Evolutionary conservation across 345 rosid species (phyloP), one percentile per base, ranked within the genome.

Genomic region (Euphorbia lathyris): DNA sequence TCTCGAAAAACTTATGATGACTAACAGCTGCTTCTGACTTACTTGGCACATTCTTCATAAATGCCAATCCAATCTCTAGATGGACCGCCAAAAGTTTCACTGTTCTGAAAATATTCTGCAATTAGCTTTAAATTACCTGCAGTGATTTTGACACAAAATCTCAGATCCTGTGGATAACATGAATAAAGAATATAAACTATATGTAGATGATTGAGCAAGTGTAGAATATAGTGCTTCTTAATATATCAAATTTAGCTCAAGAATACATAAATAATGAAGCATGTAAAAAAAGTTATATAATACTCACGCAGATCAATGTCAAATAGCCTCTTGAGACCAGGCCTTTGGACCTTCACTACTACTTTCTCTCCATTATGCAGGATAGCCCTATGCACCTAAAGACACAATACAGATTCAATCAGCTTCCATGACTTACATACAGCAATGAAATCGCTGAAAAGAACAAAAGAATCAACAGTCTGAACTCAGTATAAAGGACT

Each of bases 301-400:
- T 34, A 72, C 98, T 83, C 80, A 94, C 98, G 65, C 68, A 94
- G 71, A 81, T 94, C 98, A 59, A 94, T 90, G 81, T 94, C 97
- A 52, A 94, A 94, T 52, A 94, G 97, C 81, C 83, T 91, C 86
- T 78, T 91, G 52, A 90, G 90, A 60, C 97, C 98, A 29, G 97
- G 98, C 75, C 98, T 90, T 78, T 91, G 98, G 42, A 94, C 96
- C 82, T 91, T 94, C 71, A 91, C 83, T 14, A 90, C 95, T 58
- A 91, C 97, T 79, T 86, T 88, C 83, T 91, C 97, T 43, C 98
- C 96, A 53, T 87, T 88, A 68, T 91, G 96, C 79, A 94, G 85
- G 69, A 88, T 80, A 76, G 96, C 97, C 43, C 96, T 86, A 66
- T 94, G 98, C 68, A 94, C 98, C 98, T 94, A 74, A 51, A 73